A percentile compares a stretch with the other conserved stretches of the same genome.
Evolutionary conservation across 768 basidiomycete species (phyloP).

Genomic region (Leccinum arenicola): DNA sequence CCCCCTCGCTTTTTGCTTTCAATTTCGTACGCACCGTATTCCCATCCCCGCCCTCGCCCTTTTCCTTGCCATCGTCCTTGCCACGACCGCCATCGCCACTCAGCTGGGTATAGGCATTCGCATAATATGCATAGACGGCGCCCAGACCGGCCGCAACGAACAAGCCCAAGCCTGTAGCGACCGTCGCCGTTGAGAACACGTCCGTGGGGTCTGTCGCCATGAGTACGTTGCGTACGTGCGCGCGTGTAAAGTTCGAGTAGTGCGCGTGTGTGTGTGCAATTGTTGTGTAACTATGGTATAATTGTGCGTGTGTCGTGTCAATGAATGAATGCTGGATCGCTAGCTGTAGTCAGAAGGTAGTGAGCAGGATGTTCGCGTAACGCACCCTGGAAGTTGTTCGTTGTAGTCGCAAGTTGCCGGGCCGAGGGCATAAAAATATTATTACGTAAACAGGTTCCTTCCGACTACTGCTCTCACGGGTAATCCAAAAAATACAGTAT

Average conservation of each 20-base stretch:
- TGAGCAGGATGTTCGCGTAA: no score
- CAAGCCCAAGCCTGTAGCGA: constrained; percentile 33
- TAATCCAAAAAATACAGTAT: no score
- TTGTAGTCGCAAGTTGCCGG: no score
- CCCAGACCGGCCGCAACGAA: constrained; percentile 17
- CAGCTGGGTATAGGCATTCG: not conserved
- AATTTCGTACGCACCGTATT: not conserved
- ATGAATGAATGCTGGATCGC: not conserved
- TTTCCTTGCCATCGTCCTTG: not conserved
- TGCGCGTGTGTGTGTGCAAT: not conserved
- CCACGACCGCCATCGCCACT: not conserved
- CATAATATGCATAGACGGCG: constrained; percentile 16
- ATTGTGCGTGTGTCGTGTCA: not conserved
- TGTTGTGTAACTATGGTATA: not conserved
- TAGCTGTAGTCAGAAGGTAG: no score
- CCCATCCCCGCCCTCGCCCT: not conserved
- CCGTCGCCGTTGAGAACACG: constrained; percentile 29
- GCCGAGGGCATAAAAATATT: no score
- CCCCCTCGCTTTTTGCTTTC: not conserved
- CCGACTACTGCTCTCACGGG: no score
- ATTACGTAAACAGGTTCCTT: no score
- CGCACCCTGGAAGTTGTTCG: no score
- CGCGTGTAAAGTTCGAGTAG: not conserved
- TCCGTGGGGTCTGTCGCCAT: constrained; percentile 45
- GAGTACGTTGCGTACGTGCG: constrained; percentile 20